phyloP scores from a whole-genome alignment of 805 yeast genomes.

The Naumovozyma castellii region DNA sequence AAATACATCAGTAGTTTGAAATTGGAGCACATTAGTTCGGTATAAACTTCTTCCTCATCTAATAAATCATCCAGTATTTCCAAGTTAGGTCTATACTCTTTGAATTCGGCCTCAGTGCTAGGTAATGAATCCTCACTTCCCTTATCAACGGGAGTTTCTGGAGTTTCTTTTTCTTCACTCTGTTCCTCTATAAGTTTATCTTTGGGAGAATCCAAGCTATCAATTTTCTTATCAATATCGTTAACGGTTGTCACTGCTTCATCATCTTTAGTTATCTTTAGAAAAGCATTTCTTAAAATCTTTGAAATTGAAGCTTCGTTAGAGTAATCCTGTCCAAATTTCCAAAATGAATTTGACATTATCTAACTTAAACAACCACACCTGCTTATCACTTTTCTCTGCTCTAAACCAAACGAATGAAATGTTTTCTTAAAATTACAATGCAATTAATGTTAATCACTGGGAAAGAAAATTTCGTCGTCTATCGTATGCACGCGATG shows the following conservation, averaged over 20 bases:
- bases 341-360: slow-evolving; percentile 48
- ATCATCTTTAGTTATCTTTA: slow-evolving; percentile 15
- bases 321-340: slow-evolving; percentile 48
- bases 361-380: not conserved
- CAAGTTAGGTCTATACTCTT: slow-evolving; percentile 34
- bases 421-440: no score
- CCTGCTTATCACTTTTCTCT: not conserved
- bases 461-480: not conserved
- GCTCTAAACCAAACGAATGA: no score
- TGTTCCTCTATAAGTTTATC: slow-evolving; percentile 30
- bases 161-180: slow-evolving; percentile 15
- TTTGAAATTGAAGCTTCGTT: slow-evolving; percentile 47
- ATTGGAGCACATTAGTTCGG: slow-evolving; percentile 64
- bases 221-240: slow-evolving; percentile 1
- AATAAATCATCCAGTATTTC: slow-evolving; percentile 47
- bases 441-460: not conserved
- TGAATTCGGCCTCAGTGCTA: slow-evolving; percentile 28
- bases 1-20: slow-evolving; percentile 69
- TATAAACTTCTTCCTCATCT: slow-evolving; percentile 66
- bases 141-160: slow-evolving; percentile 6
- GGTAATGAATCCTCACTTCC: slow-evolving; percentile 27
- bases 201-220: not conserved
- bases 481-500: not conserved
- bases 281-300: slow-evolving; percentile 32
- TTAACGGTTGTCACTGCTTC: slow-evolving; percentile 1